Percentiles rank a stretch among this genome's conserved stretches.
Evolutionary conservation across 352 stramenopile species (phyloP).

Genomic region (Blastocystis sp.): DNA sequence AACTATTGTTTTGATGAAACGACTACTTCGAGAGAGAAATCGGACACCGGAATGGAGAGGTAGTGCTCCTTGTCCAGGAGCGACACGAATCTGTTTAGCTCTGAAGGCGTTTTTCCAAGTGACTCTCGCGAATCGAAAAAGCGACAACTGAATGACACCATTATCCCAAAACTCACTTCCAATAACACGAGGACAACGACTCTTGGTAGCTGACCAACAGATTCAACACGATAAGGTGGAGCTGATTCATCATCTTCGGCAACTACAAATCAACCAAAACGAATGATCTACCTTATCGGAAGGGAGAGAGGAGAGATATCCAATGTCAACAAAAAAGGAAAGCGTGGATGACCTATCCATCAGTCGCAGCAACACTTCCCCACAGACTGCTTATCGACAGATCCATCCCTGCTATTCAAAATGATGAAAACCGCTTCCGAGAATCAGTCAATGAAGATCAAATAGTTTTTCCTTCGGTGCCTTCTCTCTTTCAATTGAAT

Average conservation of each 20-base stretch:
- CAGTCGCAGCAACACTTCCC: neutral
- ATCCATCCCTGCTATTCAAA: too few species aligned
- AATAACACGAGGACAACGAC: conserved; percentile 8
- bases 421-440: too few species aligned
- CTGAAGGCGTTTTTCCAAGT: conserved; percentile 1
- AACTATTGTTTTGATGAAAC: neutral
- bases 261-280: neutral
- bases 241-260: neutral
- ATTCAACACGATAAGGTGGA: conserved; percentile 15
- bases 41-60: neutral
- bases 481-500: too few species aligned
- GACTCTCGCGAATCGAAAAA: conserved; percentile 19
- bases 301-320: neutral
- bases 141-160: neutral
- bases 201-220: conserved; percentile 5
- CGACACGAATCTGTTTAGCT: conserved; percentile 26
- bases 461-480: too few species aligned
- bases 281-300: neutral
- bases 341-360: neutral
- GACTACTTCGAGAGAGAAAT: conserved; percentile 37
- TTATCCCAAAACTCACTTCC: neutral
- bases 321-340: conserved; percentile 28
- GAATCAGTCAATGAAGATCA: too few species aligned
- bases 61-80: conserved; percentile 20
- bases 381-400: neutral